These are phyloP conservation scores for Trichomonas gallinae DNA, from an alignment of 208 protist species.

Conservation along the genomic window DNA sequence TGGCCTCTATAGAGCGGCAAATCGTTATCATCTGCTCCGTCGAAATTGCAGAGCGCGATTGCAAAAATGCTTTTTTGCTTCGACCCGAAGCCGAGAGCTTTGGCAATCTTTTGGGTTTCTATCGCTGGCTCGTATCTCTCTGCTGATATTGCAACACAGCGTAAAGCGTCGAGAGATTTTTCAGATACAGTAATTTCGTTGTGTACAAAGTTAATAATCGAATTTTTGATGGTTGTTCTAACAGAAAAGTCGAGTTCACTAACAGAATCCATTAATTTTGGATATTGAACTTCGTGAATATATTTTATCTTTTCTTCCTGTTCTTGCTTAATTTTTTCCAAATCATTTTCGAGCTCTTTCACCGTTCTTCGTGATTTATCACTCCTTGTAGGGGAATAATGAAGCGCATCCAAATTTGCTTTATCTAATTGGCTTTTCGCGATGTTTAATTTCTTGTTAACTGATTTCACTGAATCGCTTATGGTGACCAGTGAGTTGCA, in stretches of 20 bases:
- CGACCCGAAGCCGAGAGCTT: neutral
- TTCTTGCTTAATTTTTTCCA: neutral
- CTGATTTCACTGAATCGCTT: neutral
- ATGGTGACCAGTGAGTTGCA: neutral
- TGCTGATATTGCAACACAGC: neutral
- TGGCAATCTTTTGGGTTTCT: neutral
- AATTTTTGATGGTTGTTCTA: neutral
- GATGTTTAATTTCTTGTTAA: neutral
- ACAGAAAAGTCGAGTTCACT: neutral
- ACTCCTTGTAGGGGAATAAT: neutral
- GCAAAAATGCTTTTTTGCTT: neutral
- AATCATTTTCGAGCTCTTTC: neutral
- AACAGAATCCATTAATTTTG: neutral
- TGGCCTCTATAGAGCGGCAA: neutral
- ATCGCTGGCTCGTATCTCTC: neutral
- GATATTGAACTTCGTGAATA: neutral
- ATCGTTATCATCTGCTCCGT: neutral
- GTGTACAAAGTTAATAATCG: neutral
- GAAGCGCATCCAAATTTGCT: neutral
- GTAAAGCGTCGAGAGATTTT: neutral
- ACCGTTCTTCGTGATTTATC: neutral
- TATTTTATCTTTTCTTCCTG: neutral
- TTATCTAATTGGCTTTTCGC: neutral
- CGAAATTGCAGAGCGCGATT: neutral
- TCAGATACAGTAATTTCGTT: neutral